Base-by-base conservation (phyloP, 768 basidiomycete genomes). In the Amanita fuliginea region DNA sequence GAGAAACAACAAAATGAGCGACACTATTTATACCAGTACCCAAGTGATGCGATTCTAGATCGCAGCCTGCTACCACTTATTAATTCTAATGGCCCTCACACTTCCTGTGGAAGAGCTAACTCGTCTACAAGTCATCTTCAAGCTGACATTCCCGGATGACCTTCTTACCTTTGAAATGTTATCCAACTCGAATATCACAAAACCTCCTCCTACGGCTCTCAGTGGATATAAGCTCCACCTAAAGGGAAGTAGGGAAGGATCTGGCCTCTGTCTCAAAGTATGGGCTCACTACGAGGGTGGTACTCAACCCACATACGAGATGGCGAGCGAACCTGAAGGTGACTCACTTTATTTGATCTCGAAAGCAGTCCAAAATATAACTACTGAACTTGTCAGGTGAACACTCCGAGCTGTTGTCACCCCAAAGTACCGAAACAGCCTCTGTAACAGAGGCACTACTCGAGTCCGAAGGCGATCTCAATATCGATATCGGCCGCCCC, bases 131-230 rank as follows among this genome's bases (percentile, higher is more conserved):
- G 42, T 51, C 16, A 45, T 35, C 39, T 51, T 51, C 43, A 51
- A 44, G 22, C 39, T 51, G 10, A 39, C 51, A 11, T 43, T 51
- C 19, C 49, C 51, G 1, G 51, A 51, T 26, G 43, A 46, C 30
- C 21, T 45, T n/a, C 35, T 51, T 16, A 51, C 51, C 18, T 51
- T 51, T 8, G 51, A 51, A n/a, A 51, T 51, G 51, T 21, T 50
- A 18, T 50, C 49, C 11, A 37, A 39, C 28, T 34, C 26, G 13
- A 28, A 48, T 41, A 19, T 40, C 33, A 9, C 32, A 13, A 43
- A 26, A 19, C 28, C 41, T 16, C 43, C 44, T 11, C 44, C 44
- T n/a, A 22, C 40, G 13, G 11, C 19, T 13, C 37, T 46, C 18
- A 51, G 37, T 24, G 51, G 51, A n/a, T 46, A 45, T 24, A 51